A percentile compares a stretch with the other conserved stretches of the same genome.
Conservation (phyloP, 2,329 filamentous ascomycete genomes). For the Blastomyces parvus region DNA sequence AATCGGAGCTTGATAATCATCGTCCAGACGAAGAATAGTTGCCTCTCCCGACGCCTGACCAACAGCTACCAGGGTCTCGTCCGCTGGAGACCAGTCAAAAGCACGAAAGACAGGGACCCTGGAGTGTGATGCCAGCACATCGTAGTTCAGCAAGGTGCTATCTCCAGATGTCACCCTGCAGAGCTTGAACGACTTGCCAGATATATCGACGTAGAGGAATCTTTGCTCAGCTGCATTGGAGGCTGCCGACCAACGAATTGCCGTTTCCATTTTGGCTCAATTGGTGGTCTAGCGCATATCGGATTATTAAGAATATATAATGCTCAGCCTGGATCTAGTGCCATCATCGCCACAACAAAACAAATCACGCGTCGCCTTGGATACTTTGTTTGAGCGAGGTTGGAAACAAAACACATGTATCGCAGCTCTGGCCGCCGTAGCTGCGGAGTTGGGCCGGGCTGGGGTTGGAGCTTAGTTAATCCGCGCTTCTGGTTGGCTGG, state of each 20-base stretch:
- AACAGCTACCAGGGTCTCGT: conserved; percentile 50
- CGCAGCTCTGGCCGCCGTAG: not conserved
- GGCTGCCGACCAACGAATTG: conserved; percentile 55
- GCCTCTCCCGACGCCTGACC: conserved; percentile 55
- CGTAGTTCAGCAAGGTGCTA: conserved; percentile 39
- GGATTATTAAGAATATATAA: not conserved
- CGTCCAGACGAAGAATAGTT: conserved; percentile 47
- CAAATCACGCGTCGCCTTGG: not conserved
- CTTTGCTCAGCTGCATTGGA: conserved; percentile 45
- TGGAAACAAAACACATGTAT: not conserved
- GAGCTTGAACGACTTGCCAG: conserved; percentile 49
- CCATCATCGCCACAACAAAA: not conserved
- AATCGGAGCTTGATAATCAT: conserved; percentile 37
- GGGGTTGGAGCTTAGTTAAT: conserved; percentile 4
- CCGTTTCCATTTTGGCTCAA: conserved; percentile 44
- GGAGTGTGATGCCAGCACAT: conserved; percentile 44
- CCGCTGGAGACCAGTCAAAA: conserved; percentile 55
- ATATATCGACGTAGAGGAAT: conserved; percentile 54
- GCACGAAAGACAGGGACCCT: conserved; percentile 53
- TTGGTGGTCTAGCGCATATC: not conserved
- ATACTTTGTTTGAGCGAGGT: not conserved
- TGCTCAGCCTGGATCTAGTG: conserved; percentile 5
- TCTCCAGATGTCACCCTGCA: conserved; percentile 41
- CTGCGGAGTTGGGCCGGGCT: not conserved
- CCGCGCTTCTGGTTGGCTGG: conserved; percentile 5